Evolutionary conservation across 2,329 filamentous ascomycete species (phyloP).

Genomic region (Fusarium neocosmosporiellum): DNA sequence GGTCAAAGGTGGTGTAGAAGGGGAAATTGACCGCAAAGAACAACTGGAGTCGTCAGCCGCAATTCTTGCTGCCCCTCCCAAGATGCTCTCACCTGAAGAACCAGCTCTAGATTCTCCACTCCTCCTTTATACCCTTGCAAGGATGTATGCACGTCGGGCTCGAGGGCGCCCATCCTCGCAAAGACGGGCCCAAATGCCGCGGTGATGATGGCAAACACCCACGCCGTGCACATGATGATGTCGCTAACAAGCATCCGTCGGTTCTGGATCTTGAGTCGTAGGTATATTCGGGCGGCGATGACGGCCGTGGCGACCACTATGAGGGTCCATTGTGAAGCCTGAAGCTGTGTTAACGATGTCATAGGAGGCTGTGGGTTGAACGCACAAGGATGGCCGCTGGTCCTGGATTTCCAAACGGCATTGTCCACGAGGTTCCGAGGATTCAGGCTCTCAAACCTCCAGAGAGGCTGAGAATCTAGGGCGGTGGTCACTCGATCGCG

Average conservation of each 20-base stretch:
- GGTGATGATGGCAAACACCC: constrained; percentile 14
- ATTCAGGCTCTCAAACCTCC: background rate
- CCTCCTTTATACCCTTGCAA: constrained; percentile 14
- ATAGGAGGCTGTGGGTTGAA: background rate
- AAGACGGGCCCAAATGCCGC: constrained; percentile 18
- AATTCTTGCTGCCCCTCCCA: rapidly evolving
- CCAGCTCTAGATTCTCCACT: background rate
- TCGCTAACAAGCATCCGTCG: constrained; percentile 26
- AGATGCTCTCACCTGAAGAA: constrained; percentile 17
- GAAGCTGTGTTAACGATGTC: rapidly evolving
- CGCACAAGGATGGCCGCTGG: constrained; percentile 8
- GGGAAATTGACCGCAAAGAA: constrained; percentile 26
- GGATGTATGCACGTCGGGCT: constrained; percentile 17
- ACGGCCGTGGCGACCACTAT: constrained; percentile 16
- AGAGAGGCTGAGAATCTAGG: background rate
- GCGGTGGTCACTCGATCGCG: background rate
- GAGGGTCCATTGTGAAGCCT: constrained; percentile 24
- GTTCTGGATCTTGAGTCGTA: constrained; percentile 27
- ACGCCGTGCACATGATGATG: constrained; percentile 31
- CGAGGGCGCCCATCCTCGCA: constrained; percentile 9
- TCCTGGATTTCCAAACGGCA: background rate
- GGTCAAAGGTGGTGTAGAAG: constrained; percentile 37
- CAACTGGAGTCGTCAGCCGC: constrained; percentile 6
- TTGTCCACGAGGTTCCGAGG: background rate
- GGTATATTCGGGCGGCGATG: constrained; percentile 28